Evolutionary conservation across 139 green algal genomes (phyloP), one percentile per base, ranked within the genome.

Genomic region (Pycnococcus provasolii): DNA sequence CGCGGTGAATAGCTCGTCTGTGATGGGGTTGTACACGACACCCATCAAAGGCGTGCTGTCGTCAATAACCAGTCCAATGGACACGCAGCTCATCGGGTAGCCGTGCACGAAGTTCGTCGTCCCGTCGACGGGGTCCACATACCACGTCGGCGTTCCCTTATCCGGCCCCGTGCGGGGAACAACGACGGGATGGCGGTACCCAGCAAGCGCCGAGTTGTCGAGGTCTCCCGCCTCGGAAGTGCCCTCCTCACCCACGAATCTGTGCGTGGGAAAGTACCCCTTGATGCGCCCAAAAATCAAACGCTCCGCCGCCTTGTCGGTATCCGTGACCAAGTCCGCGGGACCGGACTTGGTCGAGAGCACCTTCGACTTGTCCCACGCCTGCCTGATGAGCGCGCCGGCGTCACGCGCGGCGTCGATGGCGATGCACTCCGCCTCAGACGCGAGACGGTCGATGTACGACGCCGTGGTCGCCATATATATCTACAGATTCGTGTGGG

Each of bases 81-180:
- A 88, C 4, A 96, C 89, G 68, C 90, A 97, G 8, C 86, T 83
- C 71, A 95, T 96, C 4, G 94, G 94, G 62, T 88, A 97, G 50
- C 81, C 53, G 72, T 99, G 93, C 58, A 99, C 94, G 77, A 99
- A 99, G 81, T 99, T 99, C 62, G 94, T 97, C 13, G 94, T 99
- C 52, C 92, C 91, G 62, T 92, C 86, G 15, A 90, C 69, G 0
- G 86, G 86, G 58, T 91, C 86, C 3, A 84, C 70, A 81, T 94
- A 90, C 92, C 94, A 99, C 0, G 94, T 99, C 40, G 94, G 94
- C 1, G 67, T 81, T 41, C 92, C 83, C 2, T 84, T 91, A 46
- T 83, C 66, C 50, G 5, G 44, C n/a, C 0, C 41, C 64, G 13
- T 72, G 63, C 63, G 67, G 7, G 48, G 42, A 66, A 6, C 60